Evolutionary conservation across 306 rosid species (phyloP), one percentile per base, ranked within the genome.

Genomic region (Mucuna pruriens): DNA sequence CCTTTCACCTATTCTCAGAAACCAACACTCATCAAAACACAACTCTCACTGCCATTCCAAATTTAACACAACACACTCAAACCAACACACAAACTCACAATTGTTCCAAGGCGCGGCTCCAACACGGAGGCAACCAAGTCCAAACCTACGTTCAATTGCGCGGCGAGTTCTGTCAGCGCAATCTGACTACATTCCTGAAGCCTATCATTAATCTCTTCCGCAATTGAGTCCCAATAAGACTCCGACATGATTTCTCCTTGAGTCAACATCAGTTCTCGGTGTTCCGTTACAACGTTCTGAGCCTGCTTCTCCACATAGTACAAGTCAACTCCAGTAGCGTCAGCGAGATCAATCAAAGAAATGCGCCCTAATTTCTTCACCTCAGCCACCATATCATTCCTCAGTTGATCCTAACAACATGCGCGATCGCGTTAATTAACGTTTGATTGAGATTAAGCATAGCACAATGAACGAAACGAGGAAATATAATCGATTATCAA

Each of bases 171-270:
- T 0, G 99, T 88, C 63, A 96, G 81, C 36, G 97, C 97, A 80
- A 96, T 86, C 86, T 96, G 97, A 78, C 99, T 93, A 74, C 97
- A 90, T 74, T 96, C 99, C 79, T 96, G 98, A 82, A 96, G 99
- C 92, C 98, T 92, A 52, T 96, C 98, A 4, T 96, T 92, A 77
- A 86, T 78, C 86, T 96, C 99, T 87, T 93, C 99, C 7, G 97
- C 92, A 0, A 90, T 80, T 4, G 97, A 87, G 46, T 96, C 94
- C 99, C 99, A 96, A 54, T 93, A 96, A 46, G 91, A 86, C 26
- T 88, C 94, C 9, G 99, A 88, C 61, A 92, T 88, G 61, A 92
- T 85, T 82, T 96, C 99, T 75, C 99, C 99, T 77, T 93, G 98
- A 83, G 87, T 82, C 83, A 93, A 52, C 94, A 90, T 93, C 26